phyloP scores from a whole-genome alignment of 2,329 filamentous ascomycete species.

The Epichloe hybrida region DNA sequence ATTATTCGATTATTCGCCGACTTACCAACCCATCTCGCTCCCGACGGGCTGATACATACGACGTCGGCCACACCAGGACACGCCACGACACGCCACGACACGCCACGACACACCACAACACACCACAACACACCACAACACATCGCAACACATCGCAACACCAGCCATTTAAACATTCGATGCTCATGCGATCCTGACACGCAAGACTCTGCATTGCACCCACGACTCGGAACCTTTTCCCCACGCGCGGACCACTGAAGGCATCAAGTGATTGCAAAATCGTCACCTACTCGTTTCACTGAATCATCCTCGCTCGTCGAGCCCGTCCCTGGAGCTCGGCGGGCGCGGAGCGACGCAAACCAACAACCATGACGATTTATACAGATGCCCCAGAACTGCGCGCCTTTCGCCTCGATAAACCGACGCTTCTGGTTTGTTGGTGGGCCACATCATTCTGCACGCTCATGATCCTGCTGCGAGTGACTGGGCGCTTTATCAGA shows the following conservation, averaged over 20 bases:
- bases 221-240: not conserved
- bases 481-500: constrained; percentile 71
- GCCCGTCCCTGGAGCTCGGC: constrained; percentile 45
- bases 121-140: too few species aligned
- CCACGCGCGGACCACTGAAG: not conserved
- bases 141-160: not conserved
- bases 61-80: not conserved
- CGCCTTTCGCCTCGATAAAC: constrained; percentile 51
- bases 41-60: not conserved
- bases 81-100: not conserved
- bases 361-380: constrained; percentile 43
- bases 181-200: not conserved
- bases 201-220: not conserved
- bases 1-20: too few species aligned
- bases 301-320: constrained; percentile 37
- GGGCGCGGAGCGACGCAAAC: constrained; percentile 31
- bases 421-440: constrained; percentile 91
- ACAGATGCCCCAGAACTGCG: constrained; percentile 36
- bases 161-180: not conserved
- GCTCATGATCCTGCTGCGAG: constrained; percentile 69
- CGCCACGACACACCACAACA: too few species aligned
- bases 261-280: not conserved
- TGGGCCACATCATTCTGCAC: constrained; percentile 81
- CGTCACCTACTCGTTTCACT: not conserved
- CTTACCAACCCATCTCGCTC: not conserved